Evolutionary conservation across 1,139 yeast species (phyloP), one percentile per base, ranked within the genome.

Genomic region (Entelexis paramagnoliae): DNA sequence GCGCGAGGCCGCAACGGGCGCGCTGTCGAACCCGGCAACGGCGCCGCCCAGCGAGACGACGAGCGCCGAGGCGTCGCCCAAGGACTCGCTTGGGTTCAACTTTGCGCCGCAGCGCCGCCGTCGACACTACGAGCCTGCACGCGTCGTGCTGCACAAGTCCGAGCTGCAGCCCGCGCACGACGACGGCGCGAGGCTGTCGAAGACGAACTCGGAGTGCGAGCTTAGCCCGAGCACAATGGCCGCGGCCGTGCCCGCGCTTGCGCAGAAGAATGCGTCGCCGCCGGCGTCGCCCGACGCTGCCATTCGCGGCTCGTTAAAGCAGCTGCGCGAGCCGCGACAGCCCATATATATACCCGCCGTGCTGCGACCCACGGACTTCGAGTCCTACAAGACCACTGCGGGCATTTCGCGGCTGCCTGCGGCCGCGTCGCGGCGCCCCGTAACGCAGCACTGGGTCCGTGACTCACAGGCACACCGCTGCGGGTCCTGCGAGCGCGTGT

Each of bases 271-370:
- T 13, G 17, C 48, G 17, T 35, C 54, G 28, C 43, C 54, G 32
- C 46, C 53, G 3, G 43, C 49, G 19, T 55, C 58, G 9, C 58
- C 58, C 5, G 55, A 51, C 41, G 53, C 45, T 11, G 22, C 20
- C n/a, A 39, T 20, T 32, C 20, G 24, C 11, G 33, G 29, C 38
- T 67, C 65, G 16, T 62, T 66, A 10, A 63, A 61, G 47, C 72
- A 69, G 55, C 61, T 69, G 40, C 63, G 68, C 16, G 65, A 66
- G 42, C 86, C 87, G 53, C 77, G 88, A 62, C 81, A 84, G 61
- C 96, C 96, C 7, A 71, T 88, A 72, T 88, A 87, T 64, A 75
- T 84, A 0, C 96, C 97, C 0, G 96, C 96, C 0, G 97, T 88
- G 7, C 71, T 89, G 51, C 73, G 96, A 32, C 79, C 77, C 62